Evolutionary conservation across 305 asterid species (phyloP).

Genomic region (Solanum hybrid): DNA sequence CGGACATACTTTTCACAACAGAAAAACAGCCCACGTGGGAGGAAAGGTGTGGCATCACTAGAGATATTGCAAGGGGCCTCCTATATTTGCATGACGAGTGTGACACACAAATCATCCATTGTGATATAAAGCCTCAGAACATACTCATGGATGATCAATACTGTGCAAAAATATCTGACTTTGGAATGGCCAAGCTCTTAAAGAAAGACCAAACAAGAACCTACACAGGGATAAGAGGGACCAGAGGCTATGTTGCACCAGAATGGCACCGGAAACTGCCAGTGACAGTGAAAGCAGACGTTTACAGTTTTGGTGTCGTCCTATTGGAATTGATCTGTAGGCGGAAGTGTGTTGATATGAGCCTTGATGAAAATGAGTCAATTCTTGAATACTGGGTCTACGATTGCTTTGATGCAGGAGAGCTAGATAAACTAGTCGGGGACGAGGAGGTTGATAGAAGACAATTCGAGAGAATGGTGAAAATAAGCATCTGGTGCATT

Average conservation of each 20-base stretch:
- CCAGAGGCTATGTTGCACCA: conserved; percentile 48
- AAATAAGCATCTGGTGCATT: conserved; percentile 28
- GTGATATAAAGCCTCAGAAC: conserved; percentile 46
- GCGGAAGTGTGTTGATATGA: conserved; percentile 21
- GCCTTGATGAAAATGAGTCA: conserved; percentile 24
- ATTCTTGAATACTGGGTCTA: conserved; percentile 40
- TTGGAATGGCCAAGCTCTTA: conserved; percentile 44
- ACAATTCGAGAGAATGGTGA: conserved; percentile 24
- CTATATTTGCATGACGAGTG: conserved; percentile 51
- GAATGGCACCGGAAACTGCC: conserved; percentile 32
- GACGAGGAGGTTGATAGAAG: conserved; percentile 12
- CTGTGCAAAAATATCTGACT: conserved; percentile 34
- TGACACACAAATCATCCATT: conserved; percentile 35
- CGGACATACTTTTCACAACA: conserved; percentile 13
- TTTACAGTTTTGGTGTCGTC: conserved; percentile 42
- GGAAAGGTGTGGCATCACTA: conserved; percentile 19
- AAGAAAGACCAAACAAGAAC: conserved; percentile 38
- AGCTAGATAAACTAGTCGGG: conserved; percentile 14
- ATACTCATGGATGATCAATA: conserved; percentile 33
- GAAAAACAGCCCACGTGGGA: conserved; percentile 17
- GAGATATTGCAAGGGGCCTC: conserved; percentile 38
- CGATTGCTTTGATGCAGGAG: conserved; percentile 13
- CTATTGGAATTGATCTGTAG: conserved; percentile 31
- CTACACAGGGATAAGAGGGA: conserved; percentile 32
- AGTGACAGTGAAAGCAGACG: conserved; percentile 40